Conservation (phyloP, 257 asterid species). For the Thymus mandschuricus region DNA sequence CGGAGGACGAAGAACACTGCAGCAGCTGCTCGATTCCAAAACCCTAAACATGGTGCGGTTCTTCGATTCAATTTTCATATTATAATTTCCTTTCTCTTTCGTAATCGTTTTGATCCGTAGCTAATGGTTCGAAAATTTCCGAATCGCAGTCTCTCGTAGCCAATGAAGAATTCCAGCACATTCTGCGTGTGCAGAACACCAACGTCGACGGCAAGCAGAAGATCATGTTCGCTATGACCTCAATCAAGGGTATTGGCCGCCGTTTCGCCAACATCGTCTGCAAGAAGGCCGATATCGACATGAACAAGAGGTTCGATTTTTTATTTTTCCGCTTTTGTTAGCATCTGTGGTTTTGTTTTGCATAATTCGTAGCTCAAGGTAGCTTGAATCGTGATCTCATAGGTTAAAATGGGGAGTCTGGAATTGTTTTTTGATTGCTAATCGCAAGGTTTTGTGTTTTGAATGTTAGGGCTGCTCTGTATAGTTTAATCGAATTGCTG, state of each 20-base stretch:
- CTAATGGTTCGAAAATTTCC: neutral
- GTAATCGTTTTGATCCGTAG: neutral
- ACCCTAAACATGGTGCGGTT: constrained; percentile 37
- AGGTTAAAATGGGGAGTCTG: neutral
- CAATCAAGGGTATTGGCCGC: constrained; percentile 97
- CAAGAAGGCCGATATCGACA: constrained; percentile 90
- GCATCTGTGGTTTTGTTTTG: neutral
- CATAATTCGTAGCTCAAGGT: neutral
- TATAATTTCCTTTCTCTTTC: neutral
- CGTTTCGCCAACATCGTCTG: constrained; percentile 92
- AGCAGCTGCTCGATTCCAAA: constrained; percentile 29
- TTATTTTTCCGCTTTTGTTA: neutral
- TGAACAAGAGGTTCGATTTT: constrained; percentile 74
- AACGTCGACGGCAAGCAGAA: constrained; percentile 95
- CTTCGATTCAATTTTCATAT: neutral
- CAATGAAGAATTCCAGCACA: constrained; percentile 92
- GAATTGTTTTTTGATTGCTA: neutral
- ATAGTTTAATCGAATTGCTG: neutral
- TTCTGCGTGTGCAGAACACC: constrained; percentile 92
- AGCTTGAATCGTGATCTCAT: neutral
- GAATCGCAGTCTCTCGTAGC: constrained; percentile 71
- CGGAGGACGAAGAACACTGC: neutral
- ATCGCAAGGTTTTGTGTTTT: neutral
- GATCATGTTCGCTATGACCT: constrained; percentile 93
- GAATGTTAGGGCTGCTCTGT: neutral